Base-by-base conservation (phyloP, 805 yeast genomes). In the Diddensiella santjacobensis region DNA sequence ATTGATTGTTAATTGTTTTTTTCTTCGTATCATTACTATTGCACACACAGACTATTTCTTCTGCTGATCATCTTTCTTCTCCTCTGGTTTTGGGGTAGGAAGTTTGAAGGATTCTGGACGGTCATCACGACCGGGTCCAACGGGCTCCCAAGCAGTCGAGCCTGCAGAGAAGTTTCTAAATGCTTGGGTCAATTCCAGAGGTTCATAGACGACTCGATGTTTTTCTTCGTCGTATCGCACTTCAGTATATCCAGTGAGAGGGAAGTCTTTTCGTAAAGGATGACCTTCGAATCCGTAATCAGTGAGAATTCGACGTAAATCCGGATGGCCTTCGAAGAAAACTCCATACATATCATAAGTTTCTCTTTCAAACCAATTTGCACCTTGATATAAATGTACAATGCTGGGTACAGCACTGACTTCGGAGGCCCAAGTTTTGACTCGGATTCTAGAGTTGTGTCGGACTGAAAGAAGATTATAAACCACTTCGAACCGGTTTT, bases 261-360 rank as follows among this genome's bases (percentile, higher is more conserved):
- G 96, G 84, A 87, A 87, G 69, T 87, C 96, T 68, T 87, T 87
- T 69, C 95, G 79, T 64, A 87, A 75, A 11, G 96, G 96, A 65
- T 87, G 93, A 46, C 96, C 96, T 69, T 86, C 95, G 60, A 87
- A 87, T 19, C 96, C 96, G 67, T 87, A 87, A 69, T 87, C 96
- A 48, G 96, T 87, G 81, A 87, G 78, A 67, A 87, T 86, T 71
- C 96, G 77, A 71, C 96, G 81, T 63, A 87, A 74, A 68, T 87
- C 96, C 3, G 95, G 95, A 68, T 87, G 96, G 51, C 84, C 87
- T 68, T 84, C 91, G 62, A 87, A 87, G 69, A 86, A 86, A 50
- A 87, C 79, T 38, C 96, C 96, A 65, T 78, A 87, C 78, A 87
- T 73, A 66, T 87, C 96, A 66, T 84, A 87, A 11, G 93, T 81